phyloP scores from a whole-genome alignment of 495 filamentous ascomycete genomes.

The Aspergillus bertholletiae region DNA sequence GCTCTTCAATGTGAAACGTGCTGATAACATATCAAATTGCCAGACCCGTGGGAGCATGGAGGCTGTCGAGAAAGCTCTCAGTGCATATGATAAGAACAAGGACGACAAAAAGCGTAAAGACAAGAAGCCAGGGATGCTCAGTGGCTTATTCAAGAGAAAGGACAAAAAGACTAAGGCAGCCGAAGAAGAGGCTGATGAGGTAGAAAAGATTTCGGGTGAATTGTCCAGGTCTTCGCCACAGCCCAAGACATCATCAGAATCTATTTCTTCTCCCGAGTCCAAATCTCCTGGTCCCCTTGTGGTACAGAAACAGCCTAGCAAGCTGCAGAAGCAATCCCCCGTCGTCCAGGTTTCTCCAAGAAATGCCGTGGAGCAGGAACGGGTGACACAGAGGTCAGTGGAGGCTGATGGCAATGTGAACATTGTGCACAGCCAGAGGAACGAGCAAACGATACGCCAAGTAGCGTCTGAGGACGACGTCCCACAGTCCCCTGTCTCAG shows the following conservation, averaged over 20 bases:
- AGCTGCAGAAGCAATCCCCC: constrained; percentile 70
- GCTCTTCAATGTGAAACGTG: constrained; percentile 10
- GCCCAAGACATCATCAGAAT: constrained; percentile 50
- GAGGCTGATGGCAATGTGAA: constrained; percentile 9
- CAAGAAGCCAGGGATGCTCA: constrained; percentile 88
- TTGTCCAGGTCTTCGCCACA: constrained; percentile 48
- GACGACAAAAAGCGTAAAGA: constrained; percentile 88
- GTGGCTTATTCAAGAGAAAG: constrained; percentile 92
- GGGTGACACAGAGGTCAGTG: constrained; percentile 7
- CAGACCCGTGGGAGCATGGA: constrained; percentile 45
- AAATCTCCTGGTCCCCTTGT: constrained; percentile 30
- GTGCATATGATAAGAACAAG: constrained; percentile 53
- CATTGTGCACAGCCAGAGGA: constrained; percentile 12
- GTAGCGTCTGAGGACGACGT: constrained; percentile 33
- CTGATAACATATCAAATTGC: constrained; percentile 47
- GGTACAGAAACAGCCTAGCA: constrained; percentile 58
- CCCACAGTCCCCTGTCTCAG: constrained; percentile 16
- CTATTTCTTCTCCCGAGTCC: constrained; percentile 30
- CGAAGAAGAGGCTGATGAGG: constrained; percentile 63
- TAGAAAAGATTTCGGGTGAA: constrained; percentile 59
- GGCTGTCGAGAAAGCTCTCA: constrained; percentile 48
- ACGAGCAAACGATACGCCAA: constrained; percentile 36
- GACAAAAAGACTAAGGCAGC: constrained; percentile 74
- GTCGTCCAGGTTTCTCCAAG: constrained; percentile 47
- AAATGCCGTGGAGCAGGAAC: constrained; percentile 18